These are phyloP conservation scores for Beauveria caledonica DNA, from an alignment of 2,329 filamentous ascomycete genomes.

Conservation along the genomic window DNA sequence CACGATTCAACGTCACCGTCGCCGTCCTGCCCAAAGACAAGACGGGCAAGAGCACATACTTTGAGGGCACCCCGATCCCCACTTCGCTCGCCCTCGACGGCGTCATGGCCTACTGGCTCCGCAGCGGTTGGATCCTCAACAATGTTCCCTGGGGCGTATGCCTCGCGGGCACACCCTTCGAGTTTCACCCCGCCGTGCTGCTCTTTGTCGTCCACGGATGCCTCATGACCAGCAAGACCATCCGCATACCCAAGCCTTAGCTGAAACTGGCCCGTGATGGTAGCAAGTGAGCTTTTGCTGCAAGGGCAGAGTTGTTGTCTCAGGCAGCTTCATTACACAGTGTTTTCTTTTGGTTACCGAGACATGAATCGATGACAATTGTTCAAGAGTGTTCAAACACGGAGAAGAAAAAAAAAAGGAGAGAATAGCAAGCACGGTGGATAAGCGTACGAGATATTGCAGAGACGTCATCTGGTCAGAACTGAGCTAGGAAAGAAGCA, in stretches of 20 bases:
- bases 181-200: slow-evolving; percentile 75
- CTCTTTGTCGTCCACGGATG: slow-evolving; percentile 86
- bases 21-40: slow-evolving; percentile 84
- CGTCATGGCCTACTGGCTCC: slow-evolving; percentile 85
- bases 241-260: slow-evolving; percentile 86
- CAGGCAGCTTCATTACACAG: not conserved
- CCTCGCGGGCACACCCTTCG: slow-evolving; percentile 58
- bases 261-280: not conserved
- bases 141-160: slow-evolving; percentile 69
- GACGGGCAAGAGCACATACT: slow-evolving; percentile 85
- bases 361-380: not conserved
- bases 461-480: not conserved
- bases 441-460: not conserved
- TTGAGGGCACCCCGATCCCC: slow-evolving; percentile 94
- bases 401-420: not conserved
- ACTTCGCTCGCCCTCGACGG: slow-evolving; percentile 75
- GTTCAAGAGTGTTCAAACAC: not conserved
- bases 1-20: slow-evolving; percentile 96
- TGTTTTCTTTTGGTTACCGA: not conserved
- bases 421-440: not conserved
- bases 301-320: not conserved
- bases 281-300: not conserved
- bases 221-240: slow-evolving; percentile 89
- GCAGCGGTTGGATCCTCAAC: slow-evolving; percentile 69
- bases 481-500: no score